Evolutionary conservation across 345 rosid genomes (phyloP).

Genomic region (Euphorbia pulcherrima): DNA sequence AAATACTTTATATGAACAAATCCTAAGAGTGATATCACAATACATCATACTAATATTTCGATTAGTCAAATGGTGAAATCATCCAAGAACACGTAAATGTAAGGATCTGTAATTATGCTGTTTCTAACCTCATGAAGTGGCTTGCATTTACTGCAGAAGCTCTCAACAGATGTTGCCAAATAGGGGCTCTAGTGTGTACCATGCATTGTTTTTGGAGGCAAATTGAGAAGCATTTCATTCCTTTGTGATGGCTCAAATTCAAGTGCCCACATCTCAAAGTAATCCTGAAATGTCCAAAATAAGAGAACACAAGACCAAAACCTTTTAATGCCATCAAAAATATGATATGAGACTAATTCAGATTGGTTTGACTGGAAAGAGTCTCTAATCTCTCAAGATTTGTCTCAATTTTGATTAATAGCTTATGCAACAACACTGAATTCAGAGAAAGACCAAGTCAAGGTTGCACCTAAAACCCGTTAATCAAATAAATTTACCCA

Average conservation of each 20-base stretch:
- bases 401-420: not conserved
- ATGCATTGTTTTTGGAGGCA: conserved; percentile 34
- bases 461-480: not conserved
- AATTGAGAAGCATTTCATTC: conserved; percentile 23
- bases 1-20: not conserved
- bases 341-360: not conserved
- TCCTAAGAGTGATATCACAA: not conserved
- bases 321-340: not conserved
- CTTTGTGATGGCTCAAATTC: conserved; percentile 18
- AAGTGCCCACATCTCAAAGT: conserved; percentile 16
- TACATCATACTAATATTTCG: not conserved
- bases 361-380: not conserved
- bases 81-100: not conserved
- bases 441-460: not conserved
- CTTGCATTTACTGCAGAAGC: conserved; percentile 29
- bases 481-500: not conserved
- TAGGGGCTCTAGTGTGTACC: conserved; percentile 23
- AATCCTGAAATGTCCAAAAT: conserved; percentile 32
- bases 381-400: not conserved
- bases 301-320: conserved; percentile 5
- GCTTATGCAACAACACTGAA: not conserved
- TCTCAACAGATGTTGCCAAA: conserved; percentile 25
- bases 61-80: not conserved
- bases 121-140: conserved; percentile 40
- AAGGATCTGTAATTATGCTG: not conserved